Evolutionary conservation across 768 basidiomycete genomes (phyloP), one percentile per base, ranked within the genome.

Genomic region (Roridomyces roridus): DNA sequence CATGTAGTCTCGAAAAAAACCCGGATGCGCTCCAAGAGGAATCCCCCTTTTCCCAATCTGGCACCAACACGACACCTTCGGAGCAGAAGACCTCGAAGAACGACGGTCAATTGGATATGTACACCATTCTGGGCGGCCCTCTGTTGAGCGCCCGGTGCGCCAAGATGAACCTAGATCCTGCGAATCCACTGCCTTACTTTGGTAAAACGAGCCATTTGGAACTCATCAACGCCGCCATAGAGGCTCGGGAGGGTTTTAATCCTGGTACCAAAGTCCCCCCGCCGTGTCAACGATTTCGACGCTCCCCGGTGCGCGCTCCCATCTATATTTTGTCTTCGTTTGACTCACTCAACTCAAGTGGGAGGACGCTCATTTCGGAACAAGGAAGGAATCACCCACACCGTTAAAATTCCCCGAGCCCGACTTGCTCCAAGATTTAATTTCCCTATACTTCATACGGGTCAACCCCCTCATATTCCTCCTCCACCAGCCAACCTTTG

Each of bases 401-500:
- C 44, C 56, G 0, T 71, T 68, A 41, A 44, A 6, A 14, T 79
- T 78, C 42, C 77, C 78, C 0, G 67, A 71, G 1, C 52, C 64
- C 4, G 74, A 75, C 60, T 72, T 86, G 6, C 68, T 76, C 15
- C 48, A 61, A 4, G 48, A 40, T 7, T 74, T 87, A 26, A 70
- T 85, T 61, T 76, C 80, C 31, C 72, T 78, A 21, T 85, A 74
- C 65, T 86, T 86, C 63, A 49, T 54, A 8, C 55, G 74, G 35
- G 65, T 76, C 64, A 80, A 84, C 63, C 29, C 66, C 25, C 67
- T 71, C 49, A 31, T 59, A 12, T 82, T 83, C 5, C 66, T 86
- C 10, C 67, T 87, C 6, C 60, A 62, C 39, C 41, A 47, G 21
- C 51, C 57, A 12, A 59, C 51, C 20, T 62, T 62, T 37, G 48